Base-by-base conservation (phyloP, 176 grass and related monocot genomes). In the Triticum monococcum region DNA sequence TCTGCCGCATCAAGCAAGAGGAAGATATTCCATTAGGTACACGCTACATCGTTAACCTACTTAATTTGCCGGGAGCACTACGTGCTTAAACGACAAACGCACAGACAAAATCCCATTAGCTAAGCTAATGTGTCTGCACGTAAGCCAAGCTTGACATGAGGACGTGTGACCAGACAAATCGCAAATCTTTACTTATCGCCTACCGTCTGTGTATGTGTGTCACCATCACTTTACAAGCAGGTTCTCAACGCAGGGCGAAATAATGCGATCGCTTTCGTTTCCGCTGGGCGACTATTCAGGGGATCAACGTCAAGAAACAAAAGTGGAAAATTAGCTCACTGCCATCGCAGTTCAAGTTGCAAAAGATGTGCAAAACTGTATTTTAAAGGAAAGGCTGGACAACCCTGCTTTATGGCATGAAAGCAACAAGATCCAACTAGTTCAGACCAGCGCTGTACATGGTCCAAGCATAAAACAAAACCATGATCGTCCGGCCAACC, bases 121-220 rank as follows among this genome's bases (percentile, higher is more conserved):
- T 63, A 81, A 79, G 84, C 84, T 80, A 94, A 86, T 78, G 85
- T 82, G 89, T 25, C 71, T 3, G 32, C 74, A 77, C 46, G 18
- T 77, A 80, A 38, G 46, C 65, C 48, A 71, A 57, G 80, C 66
- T 22, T 75, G 87, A 72, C 64, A 79, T 82, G 92, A 68, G 87
- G 87, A 92, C 82, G 90, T 87, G 71, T 59, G 70, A 90, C 60
- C 59, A 89, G 90, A 90, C 90, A 91, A 91, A 79, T 33, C 85
- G 60, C 88, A 82, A 90, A 90, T 89, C 68, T 84, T 82, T 77
- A 82, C 83, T 91, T 83, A 69, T 82, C 88, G 68, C 78, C 45
- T 89, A 89, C 31, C 24, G 10, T 68, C 1, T 71, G 4, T 72
- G 68, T 75, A 41, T 41, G 64, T 10, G 78, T 46, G 87, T 70